Evolutionary conservation across 164 flowering plant species (phyloP).

Genomic region (Chimonanthus praecox): DNA sequence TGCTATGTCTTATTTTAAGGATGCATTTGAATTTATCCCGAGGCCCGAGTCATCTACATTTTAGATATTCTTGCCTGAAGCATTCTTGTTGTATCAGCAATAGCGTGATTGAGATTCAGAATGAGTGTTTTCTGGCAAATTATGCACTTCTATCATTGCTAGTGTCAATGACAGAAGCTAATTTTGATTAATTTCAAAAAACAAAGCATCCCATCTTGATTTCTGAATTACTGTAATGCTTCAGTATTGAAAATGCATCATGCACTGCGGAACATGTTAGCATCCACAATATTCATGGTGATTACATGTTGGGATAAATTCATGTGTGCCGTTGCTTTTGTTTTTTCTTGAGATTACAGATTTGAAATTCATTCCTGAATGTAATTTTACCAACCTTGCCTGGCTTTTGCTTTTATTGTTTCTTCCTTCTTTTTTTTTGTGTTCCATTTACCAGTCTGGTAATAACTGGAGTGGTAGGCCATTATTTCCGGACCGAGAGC

Average conservation of each 20-base stretch:
- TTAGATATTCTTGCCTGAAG: too few relatives aligned
- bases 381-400: too few relatives aligned
- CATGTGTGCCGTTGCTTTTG: neutral
- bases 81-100: too few relatives aligned
- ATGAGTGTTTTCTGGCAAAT: too few relatives aligned
- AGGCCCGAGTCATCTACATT: neutral
- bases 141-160: neutral
- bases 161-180: neutral
- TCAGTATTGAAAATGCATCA: too few relatives aligned
- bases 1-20: neutral
- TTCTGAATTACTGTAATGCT: too few relatives aligned
- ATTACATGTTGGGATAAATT: neutral
- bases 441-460: neutral
- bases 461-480: constrained; percentile 47
- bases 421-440: neutral
- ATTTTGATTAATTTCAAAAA: neutral
- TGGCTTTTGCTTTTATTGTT: neutral
- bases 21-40: neutral
- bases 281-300: too few relatives aligned
- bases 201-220: too few relatives aligned
- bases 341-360: neutral
- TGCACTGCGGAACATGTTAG: too few relatives aligned
- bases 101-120: too few relatives aligned
- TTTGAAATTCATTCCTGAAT: neutral
- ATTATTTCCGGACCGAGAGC: constrained; percentile 64